Evolutionary conservation across 208 protist genomes (phyloP), one percentile per base, ranked within the genome.

Genomic region (Trypanosoma congolense): DNA sequence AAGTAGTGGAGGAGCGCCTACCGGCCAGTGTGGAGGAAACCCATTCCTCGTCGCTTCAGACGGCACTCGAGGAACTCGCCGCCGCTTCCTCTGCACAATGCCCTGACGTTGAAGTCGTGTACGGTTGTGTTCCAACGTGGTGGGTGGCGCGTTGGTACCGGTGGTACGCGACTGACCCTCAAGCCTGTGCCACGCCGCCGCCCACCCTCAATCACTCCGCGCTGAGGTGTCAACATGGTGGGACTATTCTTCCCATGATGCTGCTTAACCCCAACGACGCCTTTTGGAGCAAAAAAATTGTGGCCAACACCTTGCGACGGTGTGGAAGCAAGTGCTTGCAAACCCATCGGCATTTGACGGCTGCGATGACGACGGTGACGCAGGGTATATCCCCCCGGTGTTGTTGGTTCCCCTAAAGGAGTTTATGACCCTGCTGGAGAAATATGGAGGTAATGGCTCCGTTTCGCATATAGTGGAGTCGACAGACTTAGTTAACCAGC

Each of bases 101-200:
- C 54, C 52, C 59, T 25, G 51, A 73, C 2, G 16, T 54, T n/a
- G n/a, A 18, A 5, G 43, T 65, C 8, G 63, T 65, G 1, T 82
- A 82, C 60, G 86, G 80, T 33, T 89, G 79, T 52, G 51, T 93
- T 31, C 86, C 86, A 35, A 87, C 75, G 47, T 86, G 73, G 77
- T 93, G 86, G 86, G 80, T 86, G 29, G 72, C 70, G 22, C 65
- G 48, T 33, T 93, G 83, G 77, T 86, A 82, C 54, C 51, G 49
- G 6, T 66, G 67, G 63, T 47, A 64, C 70, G 51, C 69, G 73
- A 38, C 6, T 38, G 56, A 60, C 19, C 4, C 19, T 22, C 36
- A 54, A 25, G 25, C 24, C 30, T 3, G 29, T 35, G 31, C 41
- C 18, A 2, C 12, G 4, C 44, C 47, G 16, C 54, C 80, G 38